A percentile compares a stretch with the other conserved stretches of the same genome.
Evolutionary conservation across 1,139 yeast genomes (phyloP).

Genomic region (Blastobotrys arbuscula): DNA sequence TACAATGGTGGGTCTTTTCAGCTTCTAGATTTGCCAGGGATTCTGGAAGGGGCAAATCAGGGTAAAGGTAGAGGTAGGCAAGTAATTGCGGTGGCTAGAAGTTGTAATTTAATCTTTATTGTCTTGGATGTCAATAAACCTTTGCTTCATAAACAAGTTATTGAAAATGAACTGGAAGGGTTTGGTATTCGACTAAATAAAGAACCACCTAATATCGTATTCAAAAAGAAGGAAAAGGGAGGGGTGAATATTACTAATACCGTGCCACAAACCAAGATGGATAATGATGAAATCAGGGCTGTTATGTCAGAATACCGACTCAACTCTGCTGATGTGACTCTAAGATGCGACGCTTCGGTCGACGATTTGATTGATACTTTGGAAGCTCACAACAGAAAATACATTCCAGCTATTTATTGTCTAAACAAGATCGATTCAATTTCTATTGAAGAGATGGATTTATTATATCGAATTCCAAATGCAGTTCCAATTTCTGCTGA

Average conservation of each 20-base stretch:
- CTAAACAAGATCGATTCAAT: slow-evolving; percentile 93
- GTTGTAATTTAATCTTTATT: slow-evolving; percentile 86
- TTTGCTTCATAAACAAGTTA: slow-evolving; percentile 83
- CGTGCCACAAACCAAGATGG: slow-evolving; percentile 85
- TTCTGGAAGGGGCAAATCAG: slow-evolving; percentile 97
- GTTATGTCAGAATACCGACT: slow-evolving; percentile 94
- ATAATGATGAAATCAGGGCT: slow-evolving; percentile 88
- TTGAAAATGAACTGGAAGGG: slow-evolving; percentile 93
- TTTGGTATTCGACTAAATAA: slow-evolving; percentile 93
- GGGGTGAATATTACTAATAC: slow-evolving; percentile 93
- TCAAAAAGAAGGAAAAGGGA: slow-evolving; percentile 91
- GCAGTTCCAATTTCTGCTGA: slow-evolving; percentile 97
- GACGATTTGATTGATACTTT: slow-evolving; percentile 93
- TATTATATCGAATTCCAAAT: slow-evolving; percentile 84
- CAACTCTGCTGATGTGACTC: slow-evolving; percentile 94
- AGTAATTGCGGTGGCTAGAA: slow-evolving; percentile 96
- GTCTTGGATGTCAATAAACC: slow-evolving; percentile 96
- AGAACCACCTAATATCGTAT: slow-evolving; percentile 84
- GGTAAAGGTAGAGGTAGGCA: slow-evolving; percentile 99
- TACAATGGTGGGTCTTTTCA: slow-evolving; percentile 97
- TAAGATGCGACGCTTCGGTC: slow-evolving; percentile 95
- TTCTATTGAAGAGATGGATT: slow-evolving; percentile 85
- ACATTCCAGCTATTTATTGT: slow-evolving; percentile 92
- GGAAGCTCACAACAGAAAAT: slow-evolving; percentile 83
- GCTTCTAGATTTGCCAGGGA: slow-evolving; percentile 97